A percentile compares a stretch with the other conserved stretches of the same genome.
Evolutionary conservation across 1,139 yeast species (phyloP).

Genomic region (Hemisphaericaspora subhashii): DNA sequence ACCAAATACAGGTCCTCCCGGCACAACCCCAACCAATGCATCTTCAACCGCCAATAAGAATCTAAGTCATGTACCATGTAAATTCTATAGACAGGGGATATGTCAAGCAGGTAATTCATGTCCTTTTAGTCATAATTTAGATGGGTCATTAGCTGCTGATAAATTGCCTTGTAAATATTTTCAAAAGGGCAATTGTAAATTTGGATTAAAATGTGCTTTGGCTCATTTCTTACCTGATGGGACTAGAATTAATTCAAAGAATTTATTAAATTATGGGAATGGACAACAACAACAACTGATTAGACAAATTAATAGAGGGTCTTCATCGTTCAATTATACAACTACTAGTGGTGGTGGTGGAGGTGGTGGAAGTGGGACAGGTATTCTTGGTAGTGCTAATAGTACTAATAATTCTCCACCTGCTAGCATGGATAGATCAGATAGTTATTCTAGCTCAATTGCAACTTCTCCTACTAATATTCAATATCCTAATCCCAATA

Average conservation of each 20-base stretch:
- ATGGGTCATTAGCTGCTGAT: slow-evolving; percentile 55
- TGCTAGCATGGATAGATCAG: slow-evolving; percentile 4
- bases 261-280: slow-evolving; percentile 9
- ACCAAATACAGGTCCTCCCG: slow-evolving; percentile 46
- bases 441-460: neutral
- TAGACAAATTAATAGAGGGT: slow-evolving; percentile 3
- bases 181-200: slow-evolving; percentile 92
- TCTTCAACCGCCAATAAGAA: slow-evolving; percentile 28
- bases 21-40: slow-evolving; percentile 21
- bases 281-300: slow-evolving; percentile 12
- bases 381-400: slow-evolving; percentile 9
- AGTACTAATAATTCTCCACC: slow-evolving; percentile 3
- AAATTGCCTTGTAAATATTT: slow-evolving; percentile 88
- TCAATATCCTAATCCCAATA: slow-evolving; percentile 3
- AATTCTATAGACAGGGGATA: slow-evolving; percentile 84
- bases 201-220: slow-evolving; percentile 89
- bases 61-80: slow-evolving; percentile 92
- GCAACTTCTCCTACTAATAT: slow-evolving; percentile 3
- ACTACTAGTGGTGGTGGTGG: slow-evolving; percentile 2
- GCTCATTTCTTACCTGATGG: slow-evolving; percentile 92
- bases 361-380: slow-evolving; percentile 1
- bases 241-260: slow-evolving; percentile 64
- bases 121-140: slow-evolving; percentile 84
- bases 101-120: slow-evolving; percentile 94
- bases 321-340: slow-evolving; percentile 4